Evolutionary conservation across 2,329 filamentous ascomycete species (phyloP).

Genomic region (Cordyceps pruinosa): DNA sequence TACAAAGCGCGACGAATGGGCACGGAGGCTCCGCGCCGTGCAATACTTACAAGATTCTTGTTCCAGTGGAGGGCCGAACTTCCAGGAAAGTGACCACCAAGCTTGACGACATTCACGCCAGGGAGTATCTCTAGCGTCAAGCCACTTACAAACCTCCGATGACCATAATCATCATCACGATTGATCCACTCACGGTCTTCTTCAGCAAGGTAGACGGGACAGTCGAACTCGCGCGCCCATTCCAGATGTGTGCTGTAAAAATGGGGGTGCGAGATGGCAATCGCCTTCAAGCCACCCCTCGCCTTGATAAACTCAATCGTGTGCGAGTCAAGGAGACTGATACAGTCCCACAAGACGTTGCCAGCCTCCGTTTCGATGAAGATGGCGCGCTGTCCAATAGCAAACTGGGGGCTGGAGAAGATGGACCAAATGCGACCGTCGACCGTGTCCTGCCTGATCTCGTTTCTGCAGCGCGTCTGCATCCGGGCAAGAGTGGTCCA

Average conservation of each 20-base stretch:
- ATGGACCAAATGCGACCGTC: constrained; percentile 43
- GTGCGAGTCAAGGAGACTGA: constrained; percentile 60
- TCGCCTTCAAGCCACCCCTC: constrained; percentile 61
- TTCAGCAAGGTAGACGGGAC: constrained; percentile 59
- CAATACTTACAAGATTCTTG: constrained; percentile 34
- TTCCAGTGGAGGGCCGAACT: constrained; percentile 60
- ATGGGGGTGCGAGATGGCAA: constrained; percentile 74
- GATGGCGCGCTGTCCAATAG: constrained; percentile 68
- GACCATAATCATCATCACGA: constrained; percentile 26
- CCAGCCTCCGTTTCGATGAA: constrained; percentile 58
- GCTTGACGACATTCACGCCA: constrained; percentile 56
- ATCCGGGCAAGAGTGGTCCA: constrained; percentile 55
- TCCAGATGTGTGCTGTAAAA: constrained; percentile 72
- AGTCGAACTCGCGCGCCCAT: constrained; percentile 63
- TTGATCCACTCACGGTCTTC: constrained; percentile 63
- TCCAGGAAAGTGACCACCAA: constrained; percentile 75
- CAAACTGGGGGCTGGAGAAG: constrained; percentile 51
- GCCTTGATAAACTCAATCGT: constrained; percentile 52
- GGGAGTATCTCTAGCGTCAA: constrained; percentile 34
- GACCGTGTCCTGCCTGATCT: constrained; percentile 39
- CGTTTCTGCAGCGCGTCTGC: constrained; percentile 42
- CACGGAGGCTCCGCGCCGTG: neutral
- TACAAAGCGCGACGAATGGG: neutral
- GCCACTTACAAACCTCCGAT: constrained; percentile 41
- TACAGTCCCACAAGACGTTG: constrained; percentile 75